phyloP scores from a whole-genome alignment of 805 yeast genomes.

The Debaryomyces tyrocola region DNA sequence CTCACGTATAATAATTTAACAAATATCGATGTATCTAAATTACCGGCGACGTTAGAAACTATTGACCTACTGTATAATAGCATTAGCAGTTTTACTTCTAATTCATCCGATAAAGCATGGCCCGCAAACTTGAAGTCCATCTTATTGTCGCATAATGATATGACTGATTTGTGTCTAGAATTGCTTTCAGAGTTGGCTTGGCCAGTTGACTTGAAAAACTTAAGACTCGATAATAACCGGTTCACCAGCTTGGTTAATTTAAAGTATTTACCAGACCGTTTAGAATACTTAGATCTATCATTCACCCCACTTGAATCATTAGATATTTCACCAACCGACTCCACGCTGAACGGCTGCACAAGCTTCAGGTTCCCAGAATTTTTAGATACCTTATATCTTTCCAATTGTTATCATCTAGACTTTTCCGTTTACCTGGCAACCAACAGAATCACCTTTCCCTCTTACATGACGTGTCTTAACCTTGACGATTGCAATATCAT shows the following conservation, averaged over 20 bases:
- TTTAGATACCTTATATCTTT: conserved; percentile 20
- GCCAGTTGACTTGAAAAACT: conserved; percentile 21
- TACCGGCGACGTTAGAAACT: conserved; percentile 29
- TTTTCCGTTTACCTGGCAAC: conserved; percentile 4
- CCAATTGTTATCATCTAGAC: conserved; percentile 11
- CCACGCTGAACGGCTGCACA: conserved; percentile 8
- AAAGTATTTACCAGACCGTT: conserved; percentile 17
- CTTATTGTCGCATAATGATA: conserved; percentile 19
- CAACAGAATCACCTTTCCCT: conserved; percentile 22
- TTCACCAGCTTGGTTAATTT: conserved; percentile 18
- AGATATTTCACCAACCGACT: conserved; percentile 3
- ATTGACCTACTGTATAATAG: conserved; percentile 29
- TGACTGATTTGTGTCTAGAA: conserved; percentile 16
- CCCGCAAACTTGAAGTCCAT: conserved; percentile 26
- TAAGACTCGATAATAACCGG: conserved; percentile 23
- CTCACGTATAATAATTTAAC: conserved; percentile 27
- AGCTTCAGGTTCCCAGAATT: conserved; percentile 28
- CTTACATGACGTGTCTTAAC: conserved; percentile 17
- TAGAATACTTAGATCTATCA: conserved; percentile 26
- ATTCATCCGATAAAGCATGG: conserved; percentile 1
- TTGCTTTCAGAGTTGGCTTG: conserved; percentile 18
- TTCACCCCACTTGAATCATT: conserved; percentile 16
- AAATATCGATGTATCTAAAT: conserved; percentile 18
- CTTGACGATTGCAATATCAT: conserved; percentile 23
- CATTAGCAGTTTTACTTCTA: conserved; percentile 11